These are phyloP conservation scores for Crepidotus sp. DNA, from an alignment of 1,284 basidiomycete genomes.

Conservation along the genomic window DNA sequence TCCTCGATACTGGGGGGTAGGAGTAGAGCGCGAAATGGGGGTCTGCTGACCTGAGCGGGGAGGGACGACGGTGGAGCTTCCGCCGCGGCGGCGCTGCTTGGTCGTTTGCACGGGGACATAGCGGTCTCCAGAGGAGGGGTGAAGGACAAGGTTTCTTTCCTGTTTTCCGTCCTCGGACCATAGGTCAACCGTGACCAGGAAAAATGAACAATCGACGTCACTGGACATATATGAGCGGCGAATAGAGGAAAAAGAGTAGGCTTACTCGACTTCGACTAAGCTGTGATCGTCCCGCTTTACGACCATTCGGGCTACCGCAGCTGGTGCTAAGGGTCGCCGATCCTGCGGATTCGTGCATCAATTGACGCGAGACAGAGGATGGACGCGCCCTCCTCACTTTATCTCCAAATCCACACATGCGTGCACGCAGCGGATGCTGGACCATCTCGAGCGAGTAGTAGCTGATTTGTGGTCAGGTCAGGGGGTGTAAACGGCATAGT, in stretches of 20 bases:
- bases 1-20: slow-evolving; percentile 27
- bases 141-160: slow-evolving; percentile 80
- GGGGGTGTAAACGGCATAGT: slow-evolving; percentile 8
- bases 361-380: slow-evolving; percentile 20
- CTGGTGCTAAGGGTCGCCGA: slow-evolving; percentile 82
- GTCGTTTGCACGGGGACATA: slow-evolving; percentile 47
- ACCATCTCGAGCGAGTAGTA: slow-evolving; percentile 76
- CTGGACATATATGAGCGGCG: slow-evolving; percentile 33
- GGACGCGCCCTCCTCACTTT: slow-evolving; percentile 47
- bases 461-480: slow-evolving; percentile 32
- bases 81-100: slow-evolving; percentile 38
- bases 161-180: slow-evolving; percentile 76
- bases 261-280: slow-evolving; percentile 71
- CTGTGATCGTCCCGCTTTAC: slow-evolving; percentile 60
- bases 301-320: slow-evolving; percentile 77
- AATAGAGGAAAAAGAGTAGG: slow-evolving; percentile 18
- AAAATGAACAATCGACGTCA: slow-evolving; percentile 77
- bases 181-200: slow-evolving; percentile 81
- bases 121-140: slow-evolving; percentile 70
- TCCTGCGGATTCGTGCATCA: slow-evolving; percentile 46
- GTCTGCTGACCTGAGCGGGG: slow-evolving; percentile 37
- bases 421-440: slow-evolving; percentile 79
- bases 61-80: slow-evolving; percentile 26
- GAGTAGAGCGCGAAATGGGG: slow-evolving; percentile 29
- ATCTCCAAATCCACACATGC: slow-evolving; percentile 93